Evolutionary conservation across 1,284 basidiomycete genomes (phyloP).

Genomic region (Farysia itapuensis): DNA sequence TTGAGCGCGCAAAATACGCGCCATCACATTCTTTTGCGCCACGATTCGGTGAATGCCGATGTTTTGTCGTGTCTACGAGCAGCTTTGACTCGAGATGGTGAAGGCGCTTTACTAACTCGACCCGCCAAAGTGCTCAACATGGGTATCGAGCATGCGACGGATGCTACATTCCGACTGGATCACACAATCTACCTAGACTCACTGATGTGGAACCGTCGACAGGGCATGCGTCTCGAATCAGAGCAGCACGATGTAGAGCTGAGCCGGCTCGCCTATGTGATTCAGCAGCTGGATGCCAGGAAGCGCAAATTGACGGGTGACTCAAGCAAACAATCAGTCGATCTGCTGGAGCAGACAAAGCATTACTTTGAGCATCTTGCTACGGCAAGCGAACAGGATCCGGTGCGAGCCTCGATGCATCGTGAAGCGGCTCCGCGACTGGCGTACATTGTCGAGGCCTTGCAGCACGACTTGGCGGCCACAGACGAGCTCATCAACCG

Average conservation of each 20-base stretch:
- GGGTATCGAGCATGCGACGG: conserved; percentile 17
- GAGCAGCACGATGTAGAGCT: conserved; percentile 21
- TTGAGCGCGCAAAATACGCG: conserved; percentile 5
- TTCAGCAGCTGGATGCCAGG: conserved; percentile 16
- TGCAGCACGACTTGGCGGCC: conserved; percentile 11
- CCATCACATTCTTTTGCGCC: conserved; percentile 13
- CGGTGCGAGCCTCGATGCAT: conserved; percentile 10
- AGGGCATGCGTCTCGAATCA: conserved; percentile 24
- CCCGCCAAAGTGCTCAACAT: conserved; percentile 18
- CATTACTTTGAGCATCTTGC: conserved; percentile 29
- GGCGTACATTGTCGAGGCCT: conserved; percentile 8
- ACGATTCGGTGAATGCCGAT: conserved; percentile 33
- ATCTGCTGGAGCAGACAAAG: conserved; percentile 15
- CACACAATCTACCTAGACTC: conserved; percentile 34
- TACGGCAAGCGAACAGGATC: conserved; percentile 2
- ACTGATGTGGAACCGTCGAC: conserved; percentile 31
- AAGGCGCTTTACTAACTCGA: conserved; percentile 27
- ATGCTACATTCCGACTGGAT: conserved; percentile 10
- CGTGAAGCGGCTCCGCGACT: conserved; percentile 23
- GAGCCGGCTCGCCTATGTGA: conserved; percentile 5
- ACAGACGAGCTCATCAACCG: conserved; percentile 17
- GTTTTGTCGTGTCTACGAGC: conserved; percentile 27
- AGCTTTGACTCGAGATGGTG: conserved; percentile 23
- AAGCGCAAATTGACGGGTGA: conserved; percentile 21
- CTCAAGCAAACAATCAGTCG: conserved; percentile 1